These are phyloP conservation scores for Microcera coccophila DNA, from an alignment of 2,329 filamentous ascomycete species.

Conservation along the genomic window DNA sequence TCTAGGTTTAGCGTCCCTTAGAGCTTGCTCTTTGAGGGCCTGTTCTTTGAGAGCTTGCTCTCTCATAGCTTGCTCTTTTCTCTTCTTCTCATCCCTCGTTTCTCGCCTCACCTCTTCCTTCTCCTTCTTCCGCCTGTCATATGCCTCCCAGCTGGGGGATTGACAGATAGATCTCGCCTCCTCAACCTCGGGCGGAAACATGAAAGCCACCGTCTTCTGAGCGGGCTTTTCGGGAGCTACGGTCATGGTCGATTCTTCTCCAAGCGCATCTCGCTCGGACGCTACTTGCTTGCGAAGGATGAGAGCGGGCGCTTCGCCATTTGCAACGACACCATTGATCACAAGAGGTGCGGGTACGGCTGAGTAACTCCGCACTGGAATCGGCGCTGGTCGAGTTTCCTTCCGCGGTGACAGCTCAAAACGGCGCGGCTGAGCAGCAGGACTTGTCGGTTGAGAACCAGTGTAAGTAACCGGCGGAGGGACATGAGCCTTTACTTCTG, in stretches of 20 bases:
- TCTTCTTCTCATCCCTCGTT: conserved; percentile 33
- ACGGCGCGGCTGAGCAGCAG: conserved; percentile 20
- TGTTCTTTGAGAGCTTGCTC: conserved; percentile 12
- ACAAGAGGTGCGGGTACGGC: conserved; percentile 19
- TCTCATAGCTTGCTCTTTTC: no score
- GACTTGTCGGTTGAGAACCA: conserved; percentile 19
- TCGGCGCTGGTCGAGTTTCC: conserved; percentile 18
- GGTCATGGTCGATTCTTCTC: conserved; percentile 9
- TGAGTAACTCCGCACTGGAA: conserved; percentile 24
- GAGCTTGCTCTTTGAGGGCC: conserved; percentile 11
- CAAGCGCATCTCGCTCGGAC: conserved; percentile 1
- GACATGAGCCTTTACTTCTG: not conserved
- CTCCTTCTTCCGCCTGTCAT: conserved; percentile 50
- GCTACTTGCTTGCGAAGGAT: conserved; percentile 19
- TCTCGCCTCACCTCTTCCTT: conserved; percentile 47
- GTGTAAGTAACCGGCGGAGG: conserved; percentile 15
- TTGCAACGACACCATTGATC: conserved; percentile 9
- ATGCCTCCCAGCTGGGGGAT: conserved; percentile 60
- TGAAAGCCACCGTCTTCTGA: conserved; percentile 32
- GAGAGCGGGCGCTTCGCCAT: conserved; percentile 11
- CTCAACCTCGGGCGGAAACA: conserved; percentile 29
- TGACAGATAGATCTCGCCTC: conserved; percentile 48
- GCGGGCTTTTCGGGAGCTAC: conserved; percentile 18
- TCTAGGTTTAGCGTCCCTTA: conserved; percentile 20
- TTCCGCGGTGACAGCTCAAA: conserved; percentile 24